phyloP scores from a whole-genome alignment of 2,329 filamentous ascomycete species.

The Colletotrichum camelliae region DNA sequence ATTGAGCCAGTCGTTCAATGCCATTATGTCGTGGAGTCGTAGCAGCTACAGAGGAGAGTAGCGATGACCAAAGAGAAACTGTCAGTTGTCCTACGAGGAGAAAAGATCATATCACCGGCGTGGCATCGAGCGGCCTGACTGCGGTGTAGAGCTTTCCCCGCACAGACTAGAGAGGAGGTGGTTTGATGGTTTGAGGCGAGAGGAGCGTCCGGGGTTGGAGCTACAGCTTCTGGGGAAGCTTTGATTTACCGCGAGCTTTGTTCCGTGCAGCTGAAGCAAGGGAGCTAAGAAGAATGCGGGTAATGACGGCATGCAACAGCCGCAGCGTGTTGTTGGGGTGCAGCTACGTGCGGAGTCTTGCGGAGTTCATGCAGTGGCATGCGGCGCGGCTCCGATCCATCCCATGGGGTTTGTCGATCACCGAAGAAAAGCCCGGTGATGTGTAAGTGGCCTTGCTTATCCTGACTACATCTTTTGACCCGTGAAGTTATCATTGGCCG shows the following conservation, averaged over 20 bases:
- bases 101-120: neutral
- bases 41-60: neutral
- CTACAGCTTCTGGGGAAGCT: neutral
- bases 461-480: neutral
- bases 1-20: neutral
- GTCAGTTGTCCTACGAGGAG: neutral
- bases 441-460: neutral
- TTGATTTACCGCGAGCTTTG: neutral
- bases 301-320: neutral
- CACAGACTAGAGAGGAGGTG: neutral
- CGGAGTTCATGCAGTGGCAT: neutral
- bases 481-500: neutral
- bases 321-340: neutral
- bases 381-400: neutral
- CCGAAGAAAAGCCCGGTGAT: neutral
- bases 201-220: neutral
- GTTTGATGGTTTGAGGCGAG: neutral
- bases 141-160: constrained; percentile 15
- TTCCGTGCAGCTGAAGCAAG: neutral
- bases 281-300: neutral
- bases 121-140: neutral
- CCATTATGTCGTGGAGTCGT: neutral
- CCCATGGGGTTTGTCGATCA: neutral
- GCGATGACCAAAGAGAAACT: neutral
- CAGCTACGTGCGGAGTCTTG: constrained; percentile 12